Evolutionary conservation across 352 stramenopile species (phyloP).

Genomic region (Lagenidium sp.): DNA sequence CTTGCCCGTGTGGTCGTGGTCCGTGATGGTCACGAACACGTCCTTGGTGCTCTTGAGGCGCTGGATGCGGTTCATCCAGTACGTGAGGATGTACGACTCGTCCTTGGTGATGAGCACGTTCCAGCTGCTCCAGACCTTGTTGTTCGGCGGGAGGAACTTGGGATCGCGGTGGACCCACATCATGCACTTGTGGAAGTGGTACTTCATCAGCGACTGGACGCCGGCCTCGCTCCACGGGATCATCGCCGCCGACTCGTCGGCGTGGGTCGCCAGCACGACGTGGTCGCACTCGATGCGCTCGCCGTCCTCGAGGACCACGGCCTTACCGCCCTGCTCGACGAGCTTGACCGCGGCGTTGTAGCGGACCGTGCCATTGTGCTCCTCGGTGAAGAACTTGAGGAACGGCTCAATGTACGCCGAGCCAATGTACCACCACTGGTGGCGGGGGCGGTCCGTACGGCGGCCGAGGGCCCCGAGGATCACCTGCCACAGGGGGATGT

Average conservation of each 20-base stretch:
- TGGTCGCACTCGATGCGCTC: constrained; percentile 81
- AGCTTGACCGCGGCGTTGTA: constrained; percentile 59
- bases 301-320: constrained; percentile 53
- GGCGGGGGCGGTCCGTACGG: constrained; percentile 70
- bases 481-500: constrained; percentile 83
- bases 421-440: constrained; percentile 82
- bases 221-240: constrained; percentile 60
- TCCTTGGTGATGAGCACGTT: constrained; percentile 81
- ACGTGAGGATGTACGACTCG: constrained; percentile 82
- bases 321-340: constrained; percentile 75
- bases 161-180: constrained; percentile 82
- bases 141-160: constrained; percentile 56
- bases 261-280: constrained; percentile 76
- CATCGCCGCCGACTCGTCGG: constrained; percentile 67
- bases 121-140: constrained; percentile 79
- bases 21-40: constrained; percentile 83
- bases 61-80: constrained; percentile 89
- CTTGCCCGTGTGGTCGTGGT: constrained; percentile 57
- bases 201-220: constrained; percentile 66
- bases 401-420: constrained; percentile 80
- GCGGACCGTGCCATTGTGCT: constrained; percentile 68
- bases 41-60: constrained; percentile 79
- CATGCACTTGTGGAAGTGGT: constrained; percentile 83
- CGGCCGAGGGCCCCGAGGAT: constrained; percentile 61
- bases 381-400: constrained; percentile 78